Evolutionary conservation across 345 rosid species (phyloP), one percentile per base, ranked within the genome.

Genomic region (Melaleuca alternifolia): DNA sequence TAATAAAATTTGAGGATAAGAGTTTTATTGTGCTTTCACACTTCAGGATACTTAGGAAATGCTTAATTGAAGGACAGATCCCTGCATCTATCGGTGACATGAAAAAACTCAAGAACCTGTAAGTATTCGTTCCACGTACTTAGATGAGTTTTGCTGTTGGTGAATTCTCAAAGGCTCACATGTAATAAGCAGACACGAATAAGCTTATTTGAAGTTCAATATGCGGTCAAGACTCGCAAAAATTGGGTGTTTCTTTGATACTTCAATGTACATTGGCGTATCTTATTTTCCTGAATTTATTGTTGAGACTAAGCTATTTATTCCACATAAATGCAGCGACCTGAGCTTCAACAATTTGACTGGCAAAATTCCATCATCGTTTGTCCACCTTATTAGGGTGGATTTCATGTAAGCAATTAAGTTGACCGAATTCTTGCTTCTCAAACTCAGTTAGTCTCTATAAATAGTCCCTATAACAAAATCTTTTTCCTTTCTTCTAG

Each of bases 261-360:
- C 79, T 37, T 33, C 23, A 33, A 9, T 37, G 24, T 37, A 18
- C 3, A 12, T 71, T 71, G 79, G 13, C 18, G 24, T 41, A 71
- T 71, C 79, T 71, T 24, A 18, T 37, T 71, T 24, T 33, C 79
- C 79, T 33, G 48, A 71, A 0, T 71, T 71, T 18, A 41, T 33
- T 71, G 48, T 33, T 71, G 26, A 10, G 48, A 37, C 48, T 71
- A 33, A 33, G 37, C 23, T 20, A 11, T 9, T 12, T 83, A 52
- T 46, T 28, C 9, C 21, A 54, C 4, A 46, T 16, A 37, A 11
- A 26, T 94, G 92, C 89, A 96, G 98, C 87, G 99, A 96, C 89
- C 93, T 96, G 85, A 96, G 97, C 89, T 95, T 93, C 89, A 96
- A 96, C 87, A 91, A 88, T 86, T 87, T 96, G 87, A 94, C 90